Evolutionary conservation across 179 eudicot genomes (phyloP), one percentile per base, ranked within the genome.

Genomic region (Kewa caespitosa): DNA sequence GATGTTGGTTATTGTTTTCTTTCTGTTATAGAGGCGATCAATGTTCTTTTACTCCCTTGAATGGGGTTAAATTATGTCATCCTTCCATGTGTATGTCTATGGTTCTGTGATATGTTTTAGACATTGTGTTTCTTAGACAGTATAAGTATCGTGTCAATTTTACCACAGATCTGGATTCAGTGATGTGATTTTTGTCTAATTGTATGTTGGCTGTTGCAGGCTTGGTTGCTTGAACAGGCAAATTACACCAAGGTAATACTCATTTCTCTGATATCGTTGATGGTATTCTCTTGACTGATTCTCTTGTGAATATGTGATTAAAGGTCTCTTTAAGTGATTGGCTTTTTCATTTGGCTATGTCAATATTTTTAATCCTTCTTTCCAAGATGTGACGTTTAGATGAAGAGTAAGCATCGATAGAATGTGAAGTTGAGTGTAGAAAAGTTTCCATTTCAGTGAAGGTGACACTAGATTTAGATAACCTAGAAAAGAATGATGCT

Each of bases 161-260:
- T 30, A 63, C 9, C 64, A 28, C 52, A 6, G 27, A 72, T 77
- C 18, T 67, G 14, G 37, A 46, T 67, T 42, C 68, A 46, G 72
- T 67, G 38, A 77, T 48, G 38, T 76, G 22, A 27, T 20, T 25
- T 76, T 4, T 23, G 43, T 67, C 33, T 69, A 27, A 32, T 70
- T 52, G 13, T 9, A 4, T 66, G 27, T 28, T 61, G 27, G 37
- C 68, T 54, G 25, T 82, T 90, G 73, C 91, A 94, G 97, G 82
- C 95, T 12, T 87, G 94, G 97, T 69, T 90, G 79, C 85, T 94
- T 57, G 98, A 91, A 78, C 84, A 85, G 74, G 90, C 92, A 74
- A 93, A 91, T 32, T 93, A 94, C 76, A 87, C 92, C 38, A 82
- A 94, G 97, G 98, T 94, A 85, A 68, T 36, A 23, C 46, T 54